A percentile compares a stretch with the other conserved stretches of the same genome.
These are phyloP conservation scores for Moricandia arvensis DNA, from an alignment of 345 rosid species.

Conservation along the genomic window DNA sequence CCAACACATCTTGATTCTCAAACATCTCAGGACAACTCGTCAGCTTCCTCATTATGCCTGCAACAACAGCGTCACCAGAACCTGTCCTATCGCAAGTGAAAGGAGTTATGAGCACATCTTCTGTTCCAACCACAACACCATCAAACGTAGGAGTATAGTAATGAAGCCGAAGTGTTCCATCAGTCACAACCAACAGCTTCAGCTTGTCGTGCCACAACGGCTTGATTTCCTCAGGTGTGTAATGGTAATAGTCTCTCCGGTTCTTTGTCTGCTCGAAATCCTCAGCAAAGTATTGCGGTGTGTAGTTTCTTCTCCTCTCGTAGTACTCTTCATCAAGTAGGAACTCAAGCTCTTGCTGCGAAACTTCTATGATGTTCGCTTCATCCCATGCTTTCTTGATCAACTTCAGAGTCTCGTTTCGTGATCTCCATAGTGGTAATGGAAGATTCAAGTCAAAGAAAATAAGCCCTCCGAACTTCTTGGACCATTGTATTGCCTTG, in stretches of 20 bases:
- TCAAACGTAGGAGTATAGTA: slow-evolving; percentile 72
- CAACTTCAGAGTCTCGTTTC: slow-evolving; percentile 63
- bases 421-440: slow-evolving; percentile 73
- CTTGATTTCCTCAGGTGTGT: slow-evolving; percentile 70
- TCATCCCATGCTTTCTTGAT: slow-evolving; percentile 67
- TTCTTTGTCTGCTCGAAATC: slow-evolving; percentile 63
- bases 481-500: slow-evolving; percentile 67
- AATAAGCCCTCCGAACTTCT: slow-evolving; percentile 72
- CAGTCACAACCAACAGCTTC: slow-evolving; percentile 77
- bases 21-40: slow-evolving; percentile 74
- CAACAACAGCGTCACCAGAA: slow-evolving; percentile 95
- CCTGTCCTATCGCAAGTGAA: slow-evolving; percentile 94
- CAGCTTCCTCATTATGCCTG: slow-evolving; percentile 81
- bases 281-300: slow-evolving; percentile 76
- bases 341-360: slow-evolving; percentile 82
- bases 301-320: slow-evolving; percentile 59
- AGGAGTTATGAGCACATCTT: slow-evolving; percentile 85
- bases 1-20: slow-evolving; percentile 65
- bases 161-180: slow-evolving; percentile 84
- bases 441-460: slow-evolving; percentile 83
- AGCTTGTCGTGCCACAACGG: slow-evolving; percentile 82
- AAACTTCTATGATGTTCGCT: slow-evolving; percentile 77
- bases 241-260: slow-evolving; percentile 68
- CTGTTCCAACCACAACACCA: slow-evolving; percentile 79
- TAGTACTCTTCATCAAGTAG: slow-evolving; percentile 79